A percentile compares a stretch with the other conserved stretches of the same genome.
These are phyloP conservation scores for Pachyrhizus erosus DNA, from an alignment of 306 rosid species.

Conservation along the genomic window DNA sequence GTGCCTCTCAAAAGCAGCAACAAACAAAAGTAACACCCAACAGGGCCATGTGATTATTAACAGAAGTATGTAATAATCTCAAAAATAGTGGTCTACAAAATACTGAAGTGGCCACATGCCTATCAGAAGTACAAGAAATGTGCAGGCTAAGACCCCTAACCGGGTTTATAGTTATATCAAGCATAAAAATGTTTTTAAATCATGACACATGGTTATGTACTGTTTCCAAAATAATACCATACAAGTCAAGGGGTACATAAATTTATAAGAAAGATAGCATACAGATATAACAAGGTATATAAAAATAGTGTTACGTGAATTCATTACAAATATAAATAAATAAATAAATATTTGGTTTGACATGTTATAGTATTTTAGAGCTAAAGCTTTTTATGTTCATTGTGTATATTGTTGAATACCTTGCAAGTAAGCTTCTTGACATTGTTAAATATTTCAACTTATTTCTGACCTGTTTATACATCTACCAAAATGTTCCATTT, in stretches of 20 bases:
- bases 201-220: not conserved
- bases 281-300: no score
- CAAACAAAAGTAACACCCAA: constrained; percentile 19
- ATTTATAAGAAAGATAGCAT: no score
- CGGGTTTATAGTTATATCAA: not conserved
- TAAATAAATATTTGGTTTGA: not conserved
- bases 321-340: no score
- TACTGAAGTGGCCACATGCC: not conserved
- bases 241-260: no score
- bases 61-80: constrained; percentile 3
- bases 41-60: constrained; percentile 26
- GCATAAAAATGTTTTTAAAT: not conserved
- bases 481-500: not conserved
- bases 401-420: not conserved
- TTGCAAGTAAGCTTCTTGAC: not conserved
- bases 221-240: no score
- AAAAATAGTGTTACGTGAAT: no score
- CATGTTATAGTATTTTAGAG: not conserved
- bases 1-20: constrained; percentile 13
- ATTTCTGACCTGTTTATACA: not conserved
- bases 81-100: constrained; percentile 18
- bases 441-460: not conserved
- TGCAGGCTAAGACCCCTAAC: constrained; percentile 7
- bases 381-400: not conserved
- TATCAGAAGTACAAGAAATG: not conserved